Evolutionary conservation across 352 stramenopile genomes (phyloP), one percentile per base, ranked within the genome.

Genomic region (Globisporangium radiosum): DNA sequence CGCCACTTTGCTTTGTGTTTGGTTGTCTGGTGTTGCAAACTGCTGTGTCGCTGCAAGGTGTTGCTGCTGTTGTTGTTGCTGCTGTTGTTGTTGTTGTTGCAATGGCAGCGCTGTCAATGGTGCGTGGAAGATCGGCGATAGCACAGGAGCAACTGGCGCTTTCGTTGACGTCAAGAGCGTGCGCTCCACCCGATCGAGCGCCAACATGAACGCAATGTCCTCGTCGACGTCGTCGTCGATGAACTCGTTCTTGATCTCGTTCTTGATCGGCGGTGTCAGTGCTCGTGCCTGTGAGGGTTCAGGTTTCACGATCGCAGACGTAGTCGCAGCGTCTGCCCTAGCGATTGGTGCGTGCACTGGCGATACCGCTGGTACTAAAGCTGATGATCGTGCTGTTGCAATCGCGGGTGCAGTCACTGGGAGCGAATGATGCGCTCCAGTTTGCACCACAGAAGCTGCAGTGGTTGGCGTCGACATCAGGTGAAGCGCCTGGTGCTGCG

Each of bases 161-260:
- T 76, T 76, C n/a, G 69, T 59, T 33, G 67, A 55, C 3, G 56
- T 69, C 45, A 55, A 47, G 47, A 91, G 62, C 39, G 74, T 79
- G 33, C 56, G 70, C 55, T 91, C 81, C 8, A 85, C 76, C 45
- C 87, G 70, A 54, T 91, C 81, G 36, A 91, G 70, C 0, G 78
- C 81, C 60, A 82, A 58, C 17, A 85, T 63, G 65, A 89, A 91
- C 14, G 75, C 67, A 38, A 85, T 52, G 54, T 91, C 81, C 65
- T 91, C 78, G 37, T 87, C 73, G 38, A 72, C 60, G 42, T 87
- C 77, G 47, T 91, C 75, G 25, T 64, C 63, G 55, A 88, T 88
- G 48, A 87, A 88, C 45, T 81, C 72, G 45, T 87, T 72, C 43
- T 48, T 56, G 52, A 59, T 56, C 15, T 81, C 72, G 45, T 87